These are phyloP conservation scores for Diddensiella santjacobensis DNA, from an alignment of 805 yeast species.

Conservation along the genomic window DNA sequence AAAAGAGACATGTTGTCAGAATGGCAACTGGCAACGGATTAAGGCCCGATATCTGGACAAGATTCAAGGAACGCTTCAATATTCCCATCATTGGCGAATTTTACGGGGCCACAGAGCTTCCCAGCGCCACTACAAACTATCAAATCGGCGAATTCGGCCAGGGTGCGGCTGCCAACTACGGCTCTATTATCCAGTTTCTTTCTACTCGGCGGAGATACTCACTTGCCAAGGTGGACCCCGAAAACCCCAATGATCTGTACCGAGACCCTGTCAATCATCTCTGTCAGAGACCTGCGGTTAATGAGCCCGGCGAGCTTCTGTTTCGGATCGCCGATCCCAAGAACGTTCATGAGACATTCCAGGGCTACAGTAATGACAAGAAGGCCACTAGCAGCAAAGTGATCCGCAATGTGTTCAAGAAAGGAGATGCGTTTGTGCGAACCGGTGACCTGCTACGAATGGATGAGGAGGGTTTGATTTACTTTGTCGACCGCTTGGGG, in stretches of 20 bases:
- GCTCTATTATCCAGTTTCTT: conserved; percentile 36
- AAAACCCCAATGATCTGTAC: conserved; percentile 67
- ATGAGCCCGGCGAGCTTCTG: conserved; percentile 84
- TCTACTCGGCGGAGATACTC: conserved; percentile 38
- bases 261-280: conserved; percentile 65
- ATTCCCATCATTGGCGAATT: conserved; percentile 81
- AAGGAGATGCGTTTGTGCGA: conserved; percentile 90
- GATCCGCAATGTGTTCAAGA: conserved; percentile 63
- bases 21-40: conserved; percentile 90
- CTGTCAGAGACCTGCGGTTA: conserved; percentile 48
- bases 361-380: conserved; percentile 82
- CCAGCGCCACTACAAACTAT: conserved; percentile 76
- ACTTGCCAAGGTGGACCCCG: conserved; percentile 72
- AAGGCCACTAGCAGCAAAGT: conserved; percentile 77
- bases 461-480: conserved; percentile 66
- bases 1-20: conserved; percentile 52
- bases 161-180: conserved; percentile 86
- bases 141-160: conserved; percentile 77
- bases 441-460: conserved; percentile 76
- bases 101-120: conserved; percentile 91
- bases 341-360: conserved; percentile 72
- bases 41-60: conserved; percentile 82
- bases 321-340: conserved; percentile 64
- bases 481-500: conserved; percentile 88
- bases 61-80: conserved; percentile 71